These are phyloP conservation scores for Phanerochaete sordida DNA, from an alignment of 768 basidiomycete species.

Conservation along the genomic window DNA sequence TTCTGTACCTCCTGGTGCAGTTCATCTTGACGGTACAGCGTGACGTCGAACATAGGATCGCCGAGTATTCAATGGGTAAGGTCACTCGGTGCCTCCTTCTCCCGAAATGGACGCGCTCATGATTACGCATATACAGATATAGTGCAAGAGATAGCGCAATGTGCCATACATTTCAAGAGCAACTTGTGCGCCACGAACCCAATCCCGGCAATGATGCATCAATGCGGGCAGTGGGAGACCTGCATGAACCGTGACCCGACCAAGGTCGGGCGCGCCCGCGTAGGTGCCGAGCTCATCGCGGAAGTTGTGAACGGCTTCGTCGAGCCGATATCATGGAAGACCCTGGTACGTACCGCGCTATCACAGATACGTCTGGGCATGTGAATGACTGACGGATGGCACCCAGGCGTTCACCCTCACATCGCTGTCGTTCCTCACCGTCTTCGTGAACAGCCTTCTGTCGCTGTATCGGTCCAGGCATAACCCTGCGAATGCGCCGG, in stretches of 20 bases:
- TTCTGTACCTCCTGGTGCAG: conserved; percentile 80
- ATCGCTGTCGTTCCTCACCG: conserved; percentile 71
- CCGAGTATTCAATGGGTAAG: conserved; percentile 86
- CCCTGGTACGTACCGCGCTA: conserved; percentile 58
- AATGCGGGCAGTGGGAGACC: conserved; percentile 87
- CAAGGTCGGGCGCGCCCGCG: conserved; percentile 81
- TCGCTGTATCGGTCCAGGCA: conserved; percentile 72
- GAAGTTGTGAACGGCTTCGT: conserved; percentile 97
- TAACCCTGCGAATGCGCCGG: conserved; percentile 26
- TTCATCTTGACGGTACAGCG: conserved; percentile 88
- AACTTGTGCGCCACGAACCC: conserved; percentile 77
- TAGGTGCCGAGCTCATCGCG: conserved; percentile 92
- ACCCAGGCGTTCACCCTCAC: conserved; percentile 67
- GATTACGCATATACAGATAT: conserved; percentile 52
- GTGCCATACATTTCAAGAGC: conserved; percentile 73
- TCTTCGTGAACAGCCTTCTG: conserved; percentile 78
- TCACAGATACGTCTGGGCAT: conserved; percentile 3
- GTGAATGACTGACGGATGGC: background rate
- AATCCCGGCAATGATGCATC: conserved; percentile 83
- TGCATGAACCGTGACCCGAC: conserved; percentile 96
- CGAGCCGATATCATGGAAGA: conserved; percentile 97
- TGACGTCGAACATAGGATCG: conserved; percentile 85
- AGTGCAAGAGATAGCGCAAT: conserved; percentile 88
- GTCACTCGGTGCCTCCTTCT: background rate
- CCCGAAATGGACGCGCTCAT: conserved; percentile 13